These are phyloP conservation scores for Melastoma malabathricum DNA, from an alignment of 345 rosid species.

Conservation along the genomic window DNA sequence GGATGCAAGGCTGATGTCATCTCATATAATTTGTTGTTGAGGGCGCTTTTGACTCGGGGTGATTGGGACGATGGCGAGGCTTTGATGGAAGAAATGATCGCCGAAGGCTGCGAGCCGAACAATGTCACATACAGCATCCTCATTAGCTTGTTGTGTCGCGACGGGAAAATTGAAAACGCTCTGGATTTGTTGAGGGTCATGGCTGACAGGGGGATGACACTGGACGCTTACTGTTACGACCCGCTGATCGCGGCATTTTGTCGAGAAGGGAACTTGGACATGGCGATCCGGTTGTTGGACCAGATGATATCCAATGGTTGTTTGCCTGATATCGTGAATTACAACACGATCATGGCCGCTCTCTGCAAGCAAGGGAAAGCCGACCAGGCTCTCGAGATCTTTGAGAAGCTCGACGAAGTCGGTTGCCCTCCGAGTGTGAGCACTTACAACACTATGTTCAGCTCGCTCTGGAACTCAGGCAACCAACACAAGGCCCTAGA, in stretches of 20 bases:
- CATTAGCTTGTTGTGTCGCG: conserved; percentile 51
- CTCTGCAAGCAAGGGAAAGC: conserved; percentile 62
- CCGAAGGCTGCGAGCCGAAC: conserved; percentile 41
- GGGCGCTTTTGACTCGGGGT: conserved; percentile 49
- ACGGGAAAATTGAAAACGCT: conserved; percentile 50
- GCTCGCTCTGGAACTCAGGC: conserved; percentile 62
- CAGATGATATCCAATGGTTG: conserved; percentile 70
- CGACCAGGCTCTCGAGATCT: conserved; percentile 63
- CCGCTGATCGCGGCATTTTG: conserved; percentile 74
- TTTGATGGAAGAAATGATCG: conserved; percentile 47
- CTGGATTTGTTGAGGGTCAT: conserved; percentile 40
- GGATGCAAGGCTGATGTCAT: conserved; percentile 59
- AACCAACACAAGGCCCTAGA: conserved; percentile 40
- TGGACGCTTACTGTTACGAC: conserved; percentile 67
- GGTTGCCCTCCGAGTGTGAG: conserved; percentile 72
- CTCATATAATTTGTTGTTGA: conserved; percentile 51
- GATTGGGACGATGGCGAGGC: conserved; percentile 62
- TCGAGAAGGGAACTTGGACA: conserved; percentile 52
- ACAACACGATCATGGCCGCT: conserved; percentile 55
- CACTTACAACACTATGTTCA: conserved; percentile 79
- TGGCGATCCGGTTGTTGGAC: conserved; percentile 63
- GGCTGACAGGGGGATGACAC: conserved; percentile 48
- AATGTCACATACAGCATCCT: conserved; percentile 64
- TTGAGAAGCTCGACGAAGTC: conserved; percentile 43
- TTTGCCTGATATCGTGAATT: conserved; percentile 71